Percentiles rank a stretch among this genome's conserved stretches.
Conservation (phyloP, 495 filamentous ascomycete species). For the Aspergillus affinis region DNA sequence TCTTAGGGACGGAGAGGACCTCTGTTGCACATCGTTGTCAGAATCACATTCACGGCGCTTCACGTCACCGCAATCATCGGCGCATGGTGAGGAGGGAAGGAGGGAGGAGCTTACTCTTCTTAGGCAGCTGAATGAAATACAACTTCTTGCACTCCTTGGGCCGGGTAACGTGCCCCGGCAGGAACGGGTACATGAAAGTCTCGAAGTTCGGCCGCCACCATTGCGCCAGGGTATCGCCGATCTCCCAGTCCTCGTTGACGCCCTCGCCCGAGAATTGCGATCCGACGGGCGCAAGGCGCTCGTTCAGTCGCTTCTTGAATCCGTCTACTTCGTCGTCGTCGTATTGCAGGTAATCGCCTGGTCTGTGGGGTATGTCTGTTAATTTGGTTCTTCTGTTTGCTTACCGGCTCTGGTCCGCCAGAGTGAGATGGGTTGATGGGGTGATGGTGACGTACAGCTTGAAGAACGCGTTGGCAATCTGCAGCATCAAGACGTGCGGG, state of each 20-base stretch:
- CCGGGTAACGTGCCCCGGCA: slow-evolving; percentile 89
- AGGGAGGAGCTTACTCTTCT: slow-evolving; percentile 68
- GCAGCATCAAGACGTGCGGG: slow-evolving; percentile 95
- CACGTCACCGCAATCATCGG: not conserved
- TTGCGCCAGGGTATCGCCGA: slow-evolving; percentile 90
- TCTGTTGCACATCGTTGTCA: slow-evolving; percentile 49
- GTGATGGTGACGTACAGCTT: slow-evolving; percentile 63
- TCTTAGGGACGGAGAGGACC: slow-evolving; percentile 96
- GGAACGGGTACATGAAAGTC: slow-evolving; percentile 99
- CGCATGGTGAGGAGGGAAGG: not conserved
- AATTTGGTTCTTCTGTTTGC: not conserved
- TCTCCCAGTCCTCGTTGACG: slow-evolving; percentile 86
- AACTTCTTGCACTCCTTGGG: slow-evolving; percentile 99
- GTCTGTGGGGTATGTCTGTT: slow-evolving; percentile 42
- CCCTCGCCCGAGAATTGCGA: slow-evolving; percentile 84
- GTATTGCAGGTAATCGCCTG: slow-evolving; percentile 90
- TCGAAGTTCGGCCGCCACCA: slow-evolving; percentile 99
- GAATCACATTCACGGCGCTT: not conserved
- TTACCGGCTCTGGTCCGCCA: too few species aligned
- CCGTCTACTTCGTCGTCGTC: slow-evolving; percentile 90
- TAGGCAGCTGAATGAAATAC: slow-evolving; percentile 91
- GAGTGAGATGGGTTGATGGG: not conserved
- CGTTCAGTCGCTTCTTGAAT: slow-evolving; percentile 89
- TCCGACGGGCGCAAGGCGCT: slow-evolving; percentile 87
- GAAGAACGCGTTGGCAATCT: slow-evolving; percentile 99